phyloP scores from a whole-genome alignment of 768 basidiomycete species.

The Auriculariales sp. region DNA sequence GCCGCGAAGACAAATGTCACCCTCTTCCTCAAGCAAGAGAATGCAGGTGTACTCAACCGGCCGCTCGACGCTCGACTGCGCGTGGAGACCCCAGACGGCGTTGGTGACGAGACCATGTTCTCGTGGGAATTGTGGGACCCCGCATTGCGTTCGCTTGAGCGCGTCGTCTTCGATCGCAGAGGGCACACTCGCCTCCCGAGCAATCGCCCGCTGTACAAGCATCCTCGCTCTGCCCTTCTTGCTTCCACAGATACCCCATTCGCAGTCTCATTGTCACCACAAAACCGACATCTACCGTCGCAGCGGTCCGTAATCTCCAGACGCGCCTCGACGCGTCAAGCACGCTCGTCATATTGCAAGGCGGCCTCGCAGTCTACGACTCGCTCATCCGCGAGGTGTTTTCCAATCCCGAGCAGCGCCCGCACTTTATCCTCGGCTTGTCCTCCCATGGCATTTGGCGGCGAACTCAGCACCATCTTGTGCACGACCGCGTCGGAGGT shows the following conservation, averaged over 20 bases:
- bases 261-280: conserved; percentile 70
- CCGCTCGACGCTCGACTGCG: conserved; percentile 23
- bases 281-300: conserved; percentile 55
- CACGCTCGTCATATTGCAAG: conserved; percentile 86
- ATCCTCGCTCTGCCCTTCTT: not conserved
- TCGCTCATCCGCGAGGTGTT: conserved; percentile 52
- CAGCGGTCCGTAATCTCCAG: conserved; percentile 40
- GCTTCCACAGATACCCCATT: conserved; percentile 25
- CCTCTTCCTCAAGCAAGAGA: conserved; percentile 47
- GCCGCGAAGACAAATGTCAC: conserved; percentile 38
- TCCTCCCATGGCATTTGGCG: conserved; percentile 70
- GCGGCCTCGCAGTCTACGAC: conserved; percentile 90
- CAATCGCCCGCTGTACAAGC: conserved; percentile 8
- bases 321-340: conserved; percentile 49
- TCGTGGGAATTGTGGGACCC: conserved; percentile 23
- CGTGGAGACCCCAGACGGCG: conserved; percentile 36
- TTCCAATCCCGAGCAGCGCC: conserved; percentile 54
- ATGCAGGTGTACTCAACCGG: conserved; percentile 17
- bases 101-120: conserved; percentile 29
- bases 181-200: conserved; percentile 10
- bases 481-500: conserved; percentile 56
- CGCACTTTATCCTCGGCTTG: conserved; percentile 72
- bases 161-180: conserved; percentile 8
- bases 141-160: conserved; percentile 2
- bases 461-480: conserved; percentile 35